These are phyloP conservation scores for Knoxdaviesia proteae DNA, from an alignment of 2,329 filamentous ascomycete species.

Conservation along the genomic window DNA sequence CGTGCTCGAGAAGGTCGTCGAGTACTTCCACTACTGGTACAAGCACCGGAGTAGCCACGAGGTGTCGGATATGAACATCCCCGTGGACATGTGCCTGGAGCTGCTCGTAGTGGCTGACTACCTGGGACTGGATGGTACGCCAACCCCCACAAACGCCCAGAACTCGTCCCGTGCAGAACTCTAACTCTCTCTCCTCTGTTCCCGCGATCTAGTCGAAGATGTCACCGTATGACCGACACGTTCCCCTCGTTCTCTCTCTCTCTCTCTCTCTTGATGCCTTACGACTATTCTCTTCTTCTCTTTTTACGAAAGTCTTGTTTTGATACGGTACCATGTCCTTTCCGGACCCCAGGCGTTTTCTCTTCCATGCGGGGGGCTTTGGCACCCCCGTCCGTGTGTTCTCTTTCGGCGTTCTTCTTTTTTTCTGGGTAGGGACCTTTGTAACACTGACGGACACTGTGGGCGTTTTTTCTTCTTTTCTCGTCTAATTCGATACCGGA, in stretches of 20 bases:
- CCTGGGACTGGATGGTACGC: conserved; percentile 35
- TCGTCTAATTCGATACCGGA: too few relatives aligned
- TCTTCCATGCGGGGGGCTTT: too few relatives aligned
- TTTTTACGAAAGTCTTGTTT: too few relatives aligned
- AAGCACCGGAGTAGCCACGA: conserved; percentile 48
- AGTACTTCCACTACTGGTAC: conserved; percentile 72
- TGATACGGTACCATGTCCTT: too few relatives aligned
- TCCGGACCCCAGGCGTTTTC: too few relatives aligned
- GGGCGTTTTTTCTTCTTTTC: too few relatives aligned
- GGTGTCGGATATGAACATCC: conserved; percentile 64
- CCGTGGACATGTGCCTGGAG: conserved; percentile 58
- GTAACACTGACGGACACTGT: too few relatives aligned
- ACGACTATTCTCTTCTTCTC: too few relatives aligned
- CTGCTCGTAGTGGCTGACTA: conserved; percentile 60
- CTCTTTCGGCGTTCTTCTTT: too few relatives aligned
- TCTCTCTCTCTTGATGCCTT: too few relatives aligned
- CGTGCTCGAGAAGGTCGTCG: conserved; percentile 60
- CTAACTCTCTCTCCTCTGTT: background rate
- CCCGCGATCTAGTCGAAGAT: conserved; percentile 4
- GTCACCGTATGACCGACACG: conserved; percentile 3
- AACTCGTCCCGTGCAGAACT: conserved; percentile 8
- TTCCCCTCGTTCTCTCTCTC: background rate
- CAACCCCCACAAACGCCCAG: conserved; percentile 7
- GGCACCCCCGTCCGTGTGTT: too few relatives aligned
- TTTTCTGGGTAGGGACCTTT: too few relatives aligned